Percentiles rank a stretch among this genome's conserved stretches.
Conservation (phyloP, 495 filamentous ascomycete genomes). For the Annulohypoxylon bovei region DNA sequence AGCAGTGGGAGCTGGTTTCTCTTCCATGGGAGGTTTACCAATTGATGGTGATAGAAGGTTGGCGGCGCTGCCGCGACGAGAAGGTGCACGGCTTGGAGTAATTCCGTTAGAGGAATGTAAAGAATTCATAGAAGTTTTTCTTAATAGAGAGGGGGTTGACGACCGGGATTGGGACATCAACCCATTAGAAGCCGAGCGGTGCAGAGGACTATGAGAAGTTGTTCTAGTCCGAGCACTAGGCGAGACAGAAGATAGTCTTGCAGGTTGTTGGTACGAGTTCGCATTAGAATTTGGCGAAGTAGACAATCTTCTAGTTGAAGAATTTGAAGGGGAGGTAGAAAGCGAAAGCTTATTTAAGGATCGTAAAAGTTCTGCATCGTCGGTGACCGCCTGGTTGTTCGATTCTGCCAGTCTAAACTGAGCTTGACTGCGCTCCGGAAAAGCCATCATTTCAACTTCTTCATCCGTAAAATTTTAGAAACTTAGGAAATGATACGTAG, state of each 20-base stretch:
- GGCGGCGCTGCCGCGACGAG: slow-evolving; percentile 62
- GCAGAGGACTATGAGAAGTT: slow-evolving; percentile 60
- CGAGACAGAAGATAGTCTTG: slow-evolving; percentile 40
- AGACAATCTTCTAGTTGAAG: slow-evolving; percentile 44
- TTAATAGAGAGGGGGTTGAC: slow-evolving; percentile 57
- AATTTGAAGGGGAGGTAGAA: slow-evolving; percentile 44
- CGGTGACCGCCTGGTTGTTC: slow-evolving; percentile 26
- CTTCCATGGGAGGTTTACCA: slow-evolving; percentile 52
- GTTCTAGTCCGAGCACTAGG: slow-evolving; percentile 47
- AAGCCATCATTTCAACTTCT: slow-evolving; percentile 34
- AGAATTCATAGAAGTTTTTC: slow-evolving; percentile 67
- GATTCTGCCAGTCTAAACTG: slow-evolving; percentile 27
- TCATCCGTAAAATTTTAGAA: slow-evolving; percentile 29
- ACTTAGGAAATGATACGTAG: neutral
- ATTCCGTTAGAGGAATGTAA: slow-evolving; percentile 57
- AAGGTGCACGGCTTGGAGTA: slow-evolving; percentile 49
- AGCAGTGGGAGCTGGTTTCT: slow-evolving; percentile 64
- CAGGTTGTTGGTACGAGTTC: slow-evolving; percentile 4
- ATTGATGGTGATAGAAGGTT: slow-evolving; percentile 56
- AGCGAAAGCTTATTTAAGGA: slow-evolving; percentile 57
- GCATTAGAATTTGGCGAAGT: slow-evolving; percentile 23
- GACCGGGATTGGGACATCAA: slow-evolving; percentile 54
- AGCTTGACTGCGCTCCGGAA: slow-evolving; percentile 36
- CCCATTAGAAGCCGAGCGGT: slow-evolving; percentile 53
- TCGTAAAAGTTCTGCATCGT: slow-evolving; percentile 50